Evolutionary conservation across 2,329 filamentous ascomycete species (phyloP), one percentile per base, ranked within the genome.

Genomic region (Fusarium sp.): DNA sequence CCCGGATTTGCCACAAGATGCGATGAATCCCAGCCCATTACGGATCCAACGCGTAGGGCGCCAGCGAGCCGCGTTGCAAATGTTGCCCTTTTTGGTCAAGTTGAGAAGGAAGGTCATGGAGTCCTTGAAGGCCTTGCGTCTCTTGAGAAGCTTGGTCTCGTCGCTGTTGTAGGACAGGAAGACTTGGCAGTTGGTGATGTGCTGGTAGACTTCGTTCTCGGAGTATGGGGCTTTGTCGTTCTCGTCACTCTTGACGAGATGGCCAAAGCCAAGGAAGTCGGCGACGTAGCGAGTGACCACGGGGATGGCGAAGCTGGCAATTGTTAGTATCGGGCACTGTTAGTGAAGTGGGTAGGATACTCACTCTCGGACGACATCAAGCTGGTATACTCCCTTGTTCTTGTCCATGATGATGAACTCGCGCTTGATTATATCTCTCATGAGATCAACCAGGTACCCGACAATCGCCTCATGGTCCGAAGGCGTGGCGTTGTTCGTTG

Each of bases 121-220:
- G 8, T 64, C 65, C 18, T 65, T 72, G 57, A 77, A 78, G 1
- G 65, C 75, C 27, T 71, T 63, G 29, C 76, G 72, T 14, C 75
- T 72, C 39, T 76, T 67, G 20, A 77, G 24, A 18, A 67, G 57
- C 67, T 78, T 78, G 4, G 76, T 78, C 20, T 78, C 76, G 6
- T 78, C 76, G 1, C 66, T 37, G 52, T 75, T 76, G 35, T 78
- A 78, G 1, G 76, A 64, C 0, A 78, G 60, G 68, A 78, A 78
- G 0, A 72, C 50, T 20, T 78, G 76, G 16, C 76, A 78, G 61
- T 78, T 77, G 8, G 73, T 77, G 60, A 78, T 78, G 43, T 78
- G 76, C 50, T 77, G 75, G 6, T 78, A 78, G 3, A 78, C 71
- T 24, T 77, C 71, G 27, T 78, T 78, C 56, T 78, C 76, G 0